Percentiles rank a stretch among this genome's conserved stretches.
Evolutionary conservation across 78 protist species (phyloP).

Genomic region (Creolimax fragrantissima): DNA sequence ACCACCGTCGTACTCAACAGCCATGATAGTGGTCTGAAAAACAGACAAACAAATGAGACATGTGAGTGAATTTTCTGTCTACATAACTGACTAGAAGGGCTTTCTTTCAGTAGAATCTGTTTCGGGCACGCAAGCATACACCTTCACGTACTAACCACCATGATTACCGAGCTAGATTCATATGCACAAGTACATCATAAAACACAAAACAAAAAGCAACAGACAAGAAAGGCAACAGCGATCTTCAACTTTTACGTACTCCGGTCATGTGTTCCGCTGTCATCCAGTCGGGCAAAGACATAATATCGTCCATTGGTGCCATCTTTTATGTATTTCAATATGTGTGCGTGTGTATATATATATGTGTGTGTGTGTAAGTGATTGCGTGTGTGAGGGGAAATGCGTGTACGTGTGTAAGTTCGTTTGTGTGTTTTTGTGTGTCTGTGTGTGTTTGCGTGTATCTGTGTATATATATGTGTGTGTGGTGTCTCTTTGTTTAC

Average conservation of each 20-base stretch:
- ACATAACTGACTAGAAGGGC: neutral
- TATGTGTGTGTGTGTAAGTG: too few relatives aligned
- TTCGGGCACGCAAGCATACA: neutral
- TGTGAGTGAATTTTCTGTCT: neutral
- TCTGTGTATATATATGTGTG: too few relatives aligned
- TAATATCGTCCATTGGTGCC: too few relatives aligned
- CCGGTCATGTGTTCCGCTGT: neutral
- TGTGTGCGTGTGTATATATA: too few relatives aligned
- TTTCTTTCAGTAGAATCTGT: neutral
- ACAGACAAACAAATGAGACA: neutral
- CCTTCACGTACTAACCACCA: neutral
- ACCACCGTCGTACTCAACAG: constrained; percentile 87
- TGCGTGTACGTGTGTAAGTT: too few relatives aligned
- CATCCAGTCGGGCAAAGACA: neutral
- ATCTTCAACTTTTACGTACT: too few relatives aligned
- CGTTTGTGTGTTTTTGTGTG: too few relatives aligned
- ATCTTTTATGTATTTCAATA: too few relatives aligned
- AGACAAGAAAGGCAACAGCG: too few relatives aligned
- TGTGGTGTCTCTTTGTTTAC: neutral
- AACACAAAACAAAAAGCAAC: neutral
- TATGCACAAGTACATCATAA: neutral
- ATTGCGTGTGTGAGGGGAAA: too few relatives aligned
- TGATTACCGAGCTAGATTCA: too few relatives aligned
- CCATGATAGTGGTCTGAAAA: constrained; percentile 90
- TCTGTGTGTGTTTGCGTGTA: too few relatives aligned